Conservation (phyloP, 1,139 yeast genomes). For the Geotrichum restrictum region DNA sequence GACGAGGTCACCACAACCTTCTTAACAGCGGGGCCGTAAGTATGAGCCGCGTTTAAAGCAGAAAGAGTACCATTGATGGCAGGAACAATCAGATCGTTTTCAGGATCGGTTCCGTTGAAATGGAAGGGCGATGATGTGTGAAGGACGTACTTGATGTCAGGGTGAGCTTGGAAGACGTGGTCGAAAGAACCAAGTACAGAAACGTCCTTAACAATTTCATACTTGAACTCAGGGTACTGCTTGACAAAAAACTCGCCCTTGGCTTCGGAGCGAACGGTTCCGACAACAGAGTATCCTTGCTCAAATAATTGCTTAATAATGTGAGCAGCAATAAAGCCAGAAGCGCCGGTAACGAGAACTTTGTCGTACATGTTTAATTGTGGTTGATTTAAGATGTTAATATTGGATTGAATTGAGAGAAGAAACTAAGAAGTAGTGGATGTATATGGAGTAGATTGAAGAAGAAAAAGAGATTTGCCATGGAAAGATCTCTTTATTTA, state of each 20-base stretch:
- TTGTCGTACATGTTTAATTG: constrained; percentile 3
- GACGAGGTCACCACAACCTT: constrained; percentile 16
- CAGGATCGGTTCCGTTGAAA: constrained; percentile 29
- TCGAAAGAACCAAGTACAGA: constrained; percentile 41
- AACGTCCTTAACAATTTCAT: constrained; percentile 44
- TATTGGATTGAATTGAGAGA: no score
- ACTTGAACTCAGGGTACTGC: constrained; percentile 36
- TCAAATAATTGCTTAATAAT: constrained; percentile 40
- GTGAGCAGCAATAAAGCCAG: constrained; percentile 56
- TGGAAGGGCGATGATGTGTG: constrained; percentile 47
- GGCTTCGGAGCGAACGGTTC: constrained; percentile 52
- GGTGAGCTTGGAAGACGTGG: constrained; percentile 37
- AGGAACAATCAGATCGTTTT: constrained; percentile 12
- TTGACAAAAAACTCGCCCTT: constrained; percentile 46
- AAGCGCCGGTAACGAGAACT: constrained; percentile 55
- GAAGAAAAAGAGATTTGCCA: no score
- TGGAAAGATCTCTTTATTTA: no score
- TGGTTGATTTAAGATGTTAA: no score
- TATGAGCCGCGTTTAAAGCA: constrained; percentile 6
- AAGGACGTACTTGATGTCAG: constrained; percentile 39
- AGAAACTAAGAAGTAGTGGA: no score
- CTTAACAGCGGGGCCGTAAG: constrained; percentile 22
- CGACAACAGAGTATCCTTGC: constrained; percentile 50
- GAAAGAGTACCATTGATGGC: constrained; percentile 14
- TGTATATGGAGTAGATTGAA: no score